A percentile compares a stretch with the other conserved stretches of the same genome.
These are phyloP conservation scores for Thalassiosira livingstoniorum DNA, from an alignment of 352 stramenopile genomes.

Conservation along the genomic window DNA sequence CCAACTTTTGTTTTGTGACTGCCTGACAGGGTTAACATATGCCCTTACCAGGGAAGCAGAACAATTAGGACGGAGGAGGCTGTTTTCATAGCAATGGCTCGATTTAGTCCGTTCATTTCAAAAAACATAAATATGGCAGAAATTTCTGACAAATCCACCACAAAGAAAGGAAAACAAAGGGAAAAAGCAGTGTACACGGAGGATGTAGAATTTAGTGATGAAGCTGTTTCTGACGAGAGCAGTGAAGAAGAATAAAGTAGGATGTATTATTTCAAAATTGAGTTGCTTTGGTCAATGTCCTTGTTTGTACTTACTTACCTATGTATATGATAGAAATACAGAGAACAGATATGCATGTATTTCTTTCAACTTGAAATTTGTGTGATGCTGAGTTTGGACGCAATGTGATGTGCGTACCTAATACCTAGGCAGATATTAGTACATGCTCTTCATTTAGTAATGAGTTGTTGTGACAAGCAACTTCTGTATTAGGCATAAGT, in stretches of 20 bases:
- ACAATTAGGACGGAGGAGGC: conserved; percentile 99
- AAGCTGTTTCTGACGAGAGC: conserved; percentile 75
- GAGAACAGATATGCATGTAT: too few relatives aligned
- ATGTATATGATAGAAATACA: too few relatives aligned
- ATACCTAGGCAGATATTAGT: too few relatives aligned
- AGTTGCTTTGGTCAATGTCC: too few relatives aligned
- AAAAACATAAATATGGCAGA: conserved; percentile 54
- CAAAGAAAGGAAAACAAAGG: conserved; percentile 31
- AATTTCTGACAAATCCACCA: not conserved
- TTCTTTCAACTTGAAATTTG: too few relatives aligned
- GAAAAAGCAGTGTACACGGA: conserved; percentile 49
- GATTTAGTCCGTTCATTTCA: conserved; percentile 84
- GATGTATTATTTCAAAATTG: too few relatives aligned
- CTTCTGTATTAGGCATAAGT: too few relatives aligned
- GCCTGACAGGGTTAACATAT: conserved; percentile 89
- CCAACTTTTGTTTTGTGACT: not conserved
- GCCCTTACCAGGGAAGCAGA: conserved; percentile 94
- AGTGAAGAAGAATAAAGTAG: conserved; percentile 61
- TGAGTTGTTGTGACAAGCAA: too few relatives aligned
- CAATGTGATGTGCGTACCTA: too few relatives aligned
- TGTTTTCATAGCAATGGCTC: conserved; percentile 94
- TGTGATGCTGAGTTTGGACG: too few relatives aligned
- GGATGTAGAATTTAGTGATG: conserved; percentile 75
- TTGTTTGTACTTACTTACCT: too few relatives aligned
- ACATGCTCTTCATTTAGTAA: too few relatives aligned